phyloP scores from a whole-genome alignment of 164 flowering plant genomes.

The Stephania japonica region DNA sequence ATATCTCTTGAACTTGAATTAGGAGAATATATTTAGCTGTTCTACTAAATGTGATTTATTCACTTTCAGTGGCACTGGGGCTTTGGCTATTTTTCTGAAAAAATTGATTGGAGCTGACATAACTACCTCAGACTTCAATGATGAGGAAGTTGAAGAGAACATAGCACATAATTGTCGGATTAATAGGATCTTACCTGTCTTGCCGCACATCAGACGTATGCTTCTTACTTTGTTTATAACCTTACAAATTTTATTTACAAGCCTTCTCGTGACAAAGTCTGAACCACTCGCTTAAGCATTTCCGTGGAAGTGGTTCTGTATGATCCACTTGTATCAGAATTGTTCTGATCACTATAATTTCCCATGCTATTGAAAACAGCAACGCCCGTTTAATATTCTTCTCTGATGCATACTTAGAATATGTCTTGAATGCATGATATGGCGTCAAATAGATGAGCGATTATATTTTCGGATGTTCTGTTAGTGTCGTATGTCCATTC shows the following conservation, averaged over 20 bases:
- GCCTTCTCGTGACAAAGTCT: neutral
- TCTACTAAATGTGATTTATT: neutral
- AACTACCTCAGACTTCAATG: slow-evolving; percentile 87
- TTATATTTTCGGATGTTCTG: neutral
- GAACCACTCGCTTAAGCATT: neutral
- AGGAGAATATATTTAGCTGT: neutral
- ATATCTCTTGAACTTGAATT: neutral
- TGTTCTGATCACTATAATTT: neutral
- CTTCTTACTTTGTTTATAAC: slow-evolving; percentile 9
- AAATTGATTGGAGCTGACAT: slow-evolving; percentile 64
- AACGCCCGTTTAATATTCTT: neutral
- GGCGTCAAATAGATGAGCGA: neutral
- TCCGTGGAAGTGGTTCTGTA: neutral
- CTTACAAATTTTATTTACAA: neutral
- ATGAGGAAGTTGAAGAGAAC: slow-evolving; percentile 81
- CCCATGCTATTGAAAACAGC: neutral
- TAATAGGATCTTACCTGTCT: slow-evolving; percentile 57
- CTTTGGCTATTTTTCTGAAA: slow-evolving; percentile 78
- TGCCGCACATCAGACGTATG: slow-evolving; percentile 90
- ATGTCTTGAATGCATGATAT: neutral
- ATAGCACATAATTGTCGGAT: slow-evolving; percentile 71
- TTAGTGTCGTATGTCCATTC: neutral
- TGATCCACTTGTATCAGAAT: neutral
- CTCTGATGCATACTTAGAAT: neutral
- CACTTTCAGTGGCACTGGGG: slow-evolving; percentile 87